Conservation (phyloP, 495 filamentous ascomycete genomes). For the Talaromyces liani region DNA sequence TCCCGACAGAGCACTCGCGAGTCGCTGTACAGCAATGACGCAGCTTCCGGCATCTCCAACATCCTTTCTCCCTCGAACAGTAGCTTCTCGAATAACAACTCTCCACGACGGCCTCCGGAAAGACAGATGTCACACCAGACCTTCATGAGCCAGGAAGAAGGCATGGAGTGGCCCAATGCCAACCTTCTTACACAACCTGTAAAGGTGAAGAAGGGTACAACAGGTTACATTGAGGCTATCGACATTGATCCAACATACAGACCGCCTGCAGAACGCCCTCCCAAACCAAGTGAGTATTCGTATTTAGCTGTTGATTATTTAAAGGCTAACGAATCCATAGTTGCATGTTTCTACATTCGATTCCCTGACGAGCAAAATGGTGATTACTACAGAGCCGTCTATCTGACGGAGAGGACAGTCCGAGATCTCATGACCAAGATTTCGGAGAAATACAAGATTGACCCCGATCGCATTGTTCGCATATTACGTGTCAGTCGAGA, state of each 20-base stretch:
- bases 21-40: slow-evolving; percentile 46
- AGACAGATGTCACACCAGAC: slow-evolving; percentile 4
- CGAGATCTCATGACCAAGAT: slow-evolving; percentile 63
- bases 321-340: slow-evolving; percentile 23
- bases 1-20: slow-evolving; percentile 49
- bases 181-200: slow-evolving; percentile 25
- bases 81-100: slow-evolving; percentile 38
- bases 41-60: slow-evolving; percentile 45
- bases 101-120: slow-evolving; percentile 19
- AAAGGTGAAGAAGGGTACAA: slow-evolving; percentile 41
- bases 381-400: slow-evolving; percentile 77
- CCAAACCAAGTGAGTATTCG: slow-evolving; percentile 55
- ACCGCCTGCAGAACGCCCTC: slow-evolving; percentile 62
- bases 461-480: slow-evolving; percentile 58
- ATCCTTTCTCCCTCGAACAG: slow-evolving; percentile 61
- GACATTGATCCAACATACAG: slow-evolving; percentile 82
- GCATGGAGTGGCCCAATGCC: slow-evolving; percentile 14
- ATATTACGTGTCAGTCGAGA: slow-evolving; percentile 62
- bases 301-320: slow-evolving; percentile 2
- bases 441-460: slow-evolving; percentile 70
- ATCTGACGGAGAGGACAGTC: slow-evolving; percentile 68
- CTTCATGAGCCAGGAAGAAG: slow-evolving; percentile 17
- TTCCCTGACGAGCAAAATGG: slow-evolving; percentile 48
- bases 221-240: slow-evolving; percentile 84
- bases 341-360: slow-evolving; percentile 85